phyloP scores from a whole-genome alignment of 2,329 filamentous ascomycete genomes.

The Neofusicoccum parvum region DNA sequence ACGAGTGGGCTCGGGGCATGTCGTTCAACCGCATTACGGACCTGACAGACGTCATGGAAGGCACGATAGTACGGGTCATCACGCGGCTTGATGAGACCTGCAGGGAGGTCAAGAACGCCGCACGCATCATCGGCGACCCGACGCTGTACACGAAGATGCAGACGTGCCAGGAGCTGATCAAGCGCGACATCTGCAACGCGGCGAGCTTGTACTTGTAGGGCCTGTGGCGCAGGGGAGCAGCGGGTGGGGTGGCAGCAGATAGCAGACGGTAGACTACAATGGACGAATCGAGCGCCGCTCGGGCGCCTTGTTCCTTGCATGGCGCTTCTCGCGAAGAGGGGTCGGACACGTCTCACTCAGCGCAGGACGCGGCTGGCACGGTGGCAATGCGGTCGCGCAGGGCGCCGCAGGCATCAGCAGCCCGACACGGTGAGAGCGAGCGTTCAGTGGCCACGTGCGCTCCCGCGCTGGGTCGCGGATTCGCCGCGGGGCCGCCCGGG shows the following conservation, averaged over 20 bases:
- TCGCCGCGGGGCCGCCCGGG: not conserved
- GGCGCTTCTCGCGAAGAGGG: not conserved
- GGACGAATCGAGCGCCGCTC: not conserved
- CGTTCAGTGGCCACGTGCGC: not conserved
- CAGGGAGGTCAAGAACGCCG: constrained; percentile 95
- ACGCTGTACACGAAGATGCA: constrained; percentile 96
- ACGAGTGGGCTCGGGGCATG: constrained; percentile 98
- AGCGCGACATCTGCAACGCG: constrained; percentile 54
- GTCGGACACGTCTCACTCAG: constrained; percentile 1
- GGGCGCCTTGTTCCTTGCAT: constrained; percentile 1
- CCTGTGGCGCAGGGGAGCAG: not conserved
- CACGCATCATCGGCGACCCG: constrained; percentile 91
- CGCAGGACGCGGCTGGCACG: not conserved
- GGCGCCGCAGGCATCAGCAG: not conserved
- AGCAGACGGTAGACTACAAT: not conserved
- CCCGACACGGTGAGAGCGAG: not conserved
- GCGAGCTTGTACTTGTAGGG: constrained; percentile 42
- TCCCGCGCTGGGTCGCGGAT: not conserved
- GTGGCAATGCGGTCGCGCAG: not conserved
- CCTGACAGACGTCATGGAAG: constrained; percentile 93
- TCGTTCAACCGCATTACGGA: constrained; percentile 97
- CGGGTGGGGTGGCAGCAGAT: not conserved
- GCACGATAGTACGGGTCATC: constrained; percentile 94
- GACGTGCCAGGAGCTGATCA: constrained; percentile 95
- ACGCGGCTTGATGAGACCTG: constrained; percentile 94